Conservation (phyloP, 2,329 filamentous ascomycete species). For the Aureobasidium namibiae region DNA sequence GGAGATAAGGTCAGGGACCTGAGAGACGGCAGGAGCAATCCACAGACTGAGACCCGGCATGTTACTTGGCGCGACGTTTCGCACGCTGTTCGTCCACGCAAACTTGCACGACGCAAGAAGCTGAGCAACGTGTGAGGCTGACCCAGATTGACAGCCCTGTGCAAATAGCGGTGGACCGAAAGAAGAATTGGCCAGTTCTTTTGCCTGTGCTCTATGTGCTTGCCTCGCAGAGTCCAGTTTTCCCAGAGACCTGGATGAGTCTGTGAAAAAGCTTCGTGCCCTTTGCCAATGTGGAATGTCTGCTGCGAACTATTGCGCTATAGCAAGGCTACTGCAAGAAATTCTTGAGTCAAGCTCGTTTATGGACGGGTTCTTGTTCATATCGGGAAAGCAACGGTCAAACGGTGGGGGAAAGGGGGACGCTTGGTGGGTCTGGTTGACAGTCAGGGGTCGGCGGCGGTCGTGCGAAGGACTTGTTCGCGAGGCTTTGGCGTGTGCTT, state of each 20-base stretch:
- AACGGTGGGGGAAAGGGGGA: conserved; percentile 8
- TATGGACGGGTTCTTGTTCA: conserved; percentile 9
- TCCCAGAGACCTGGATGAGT: conserved; percentile 5
- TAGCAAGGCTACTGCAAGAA: conserved; percentile 3
- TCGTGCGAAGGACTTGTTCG: conserved; percentile 4
- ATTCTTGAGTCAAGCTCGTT: not conserved
- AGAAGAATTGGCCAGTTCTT: not conserved
- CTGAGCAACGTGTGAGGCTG: conserved; percentile 8
- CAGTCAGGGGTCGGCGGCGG: not conserved
- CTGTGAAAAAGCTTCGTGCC: not conserved
- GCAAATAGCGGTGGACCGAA: not conserved
- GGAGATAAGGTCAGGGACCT: not conserved
- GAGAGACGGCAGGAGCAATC: not conserved
- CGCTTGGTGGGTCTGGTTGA: conserved; percentile 6
- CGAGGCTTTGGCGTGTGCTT: conserved; percentile 7
- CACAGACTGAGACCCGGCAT: conserved; percentile 8
- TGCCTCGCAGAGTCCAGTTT: not conserved
- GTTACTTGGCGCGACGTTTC: conserved; percentile 7
- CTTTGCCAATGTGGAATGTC: not conserved
- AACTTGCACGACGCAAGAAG: not conserved
- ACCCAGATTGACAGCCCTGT: not conserved
- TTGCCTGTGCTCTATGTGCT: not conserved
- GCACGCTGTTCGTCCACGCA: not conserved
- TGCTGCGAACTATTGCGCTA: conserved; percentile 6
- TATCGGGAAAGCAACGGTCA: conserved; percentile 5